phyloP scores from a whole-genome alignment of 306 rosid genomes.

The Bauhinia variegata region DNA sequence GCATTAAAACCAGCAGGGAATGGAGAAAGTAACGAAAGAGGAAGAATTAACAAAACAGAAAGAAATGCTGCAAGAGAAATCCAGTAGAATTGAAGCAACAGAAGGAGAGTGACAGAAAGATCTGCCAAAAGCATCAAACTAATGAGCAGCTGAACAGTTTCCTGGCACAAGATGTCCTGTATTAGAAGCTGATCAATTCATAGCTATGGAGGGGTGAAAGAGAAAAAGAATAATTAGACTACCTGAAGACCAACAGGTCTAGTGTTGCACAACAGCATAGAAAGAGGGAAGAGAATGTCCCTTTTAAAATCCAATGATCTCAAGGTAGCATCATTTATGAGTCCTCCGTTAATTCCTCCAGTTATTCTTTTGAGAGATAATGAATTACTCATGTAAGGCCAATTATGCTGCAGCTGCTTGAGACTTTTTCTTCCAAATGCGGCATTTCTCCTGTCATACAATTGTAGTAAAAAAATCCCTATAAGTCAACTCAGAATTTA shows the following conservation, averaged over 20 bases:
- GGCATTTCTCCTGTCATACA: constrained; percentile 54
- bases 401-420: constrained; percentile 69
- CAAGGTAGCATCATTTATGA: constrained; percentile 76
- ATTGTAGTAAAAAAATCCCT: constrained; percentile 25
- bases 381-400: constrained; percentile 72
- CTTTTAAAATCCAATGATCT: constrained; percentile 74
- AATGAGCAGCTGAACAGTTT: constrained; percentile 80
- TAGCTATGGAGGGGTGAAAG: constrained; percentile 22
- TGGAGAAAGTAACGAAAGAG: constrained; percentile 87
- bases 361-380: constrained; percentile 81
- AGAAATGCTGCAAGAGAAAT: constrained; percentile 93
- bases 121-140: constrained; percentile 80
- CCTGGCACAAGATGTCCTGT: constrained; percentile 62
- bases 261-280: constrained; percentile 84
- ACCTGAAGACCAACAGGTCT: constrained; percentile 98
- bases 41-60: constrained; percentile 83
- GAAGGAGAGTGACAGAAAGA: constrained; percentile 85
- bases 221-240: constrained; percentile 26
- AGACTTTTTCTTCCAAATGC: constrained; percentile 51
- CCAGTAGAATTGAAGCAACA: constrained; percentile 97
- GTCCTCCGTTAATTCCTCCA: constrained; percentile 93
- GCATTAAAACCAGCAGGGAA: constrained; percentile 99
- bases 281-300: constrained; percentile 77
- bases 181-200: constrained; percentile 41
- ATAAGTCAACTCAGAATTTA: constrained; percentile 27